phyloP scores from a whole-genome alignment of 208 protist species.

The Trypanosoma mega region DNA sequence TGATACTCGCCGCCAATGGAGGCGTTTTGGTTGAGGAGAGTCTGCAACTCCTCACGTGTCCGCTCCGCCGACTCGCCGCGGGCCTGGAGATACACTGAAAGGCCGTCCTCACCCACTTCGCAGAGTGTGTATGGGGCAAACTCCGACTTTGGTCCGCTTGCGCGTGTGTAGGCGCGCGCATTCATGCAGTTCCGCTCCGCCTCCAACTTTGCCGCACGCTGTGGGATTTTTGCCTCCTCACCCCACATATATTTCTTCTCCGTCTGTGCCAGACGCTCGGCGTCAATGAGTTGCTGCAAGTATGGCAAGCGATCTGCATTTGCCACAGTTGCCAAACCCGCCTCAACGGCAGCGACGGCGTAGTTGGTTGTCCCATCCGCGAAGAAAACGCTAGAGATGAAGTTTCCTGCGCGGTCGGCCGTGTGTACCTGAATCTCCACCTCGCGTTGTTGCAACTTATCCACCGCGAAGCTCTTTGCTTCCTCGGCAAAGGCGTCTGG shows the following conservation, averaged over 20 bases:
- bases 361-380: conserved; percentile 68
- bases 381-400: conserved; percentile 67
- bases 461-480: conserved; percentile 68
- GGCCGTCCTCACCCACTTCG: conserved; percentile 71
- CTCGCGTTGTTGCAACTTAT: conserved; percentile 70
- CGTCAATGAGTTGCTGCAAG: conserved; percentile 67
- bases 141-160: conserved; percentile 44
- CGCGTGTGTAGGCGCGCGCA: conserved; percentile 31
- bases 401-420: conserved; percentile 84
- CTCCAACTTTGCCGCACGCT: conserved; percentile 68
- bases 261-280: conserved; percentile 53
- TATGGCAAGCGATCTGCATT: conserved; percentile 78
- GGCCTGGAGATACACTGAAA: conserved; percentile 75
- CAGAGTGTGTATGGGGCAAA: conserved; percentile 52
- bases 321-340: conserved; percentile 74
- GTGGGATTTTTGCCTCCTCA: conserved; percentile 39
- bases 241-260: conserved; percentile 69
- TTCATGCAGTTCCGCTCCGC: conserved; percentile 44
- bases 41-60: conserved; percentile 49
- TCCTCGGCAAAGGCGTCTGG: conserved; percentile 74
- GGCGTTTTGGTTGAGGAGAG: conserved; percentile 50
- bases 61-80: conserved; percentile 38
- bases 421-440: conserved; percentile 86
- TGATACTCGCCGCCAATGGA: conserved; percentile 22
- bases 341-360: conserved; percentile 62